Percentiles rank a stretch among this genome's conserved stretches.
These are phyloP conservation scores for Warburgia ugandensis DNA, from an alignment of 164 flowering plant species.

Conservation along the genomic window DNA sequence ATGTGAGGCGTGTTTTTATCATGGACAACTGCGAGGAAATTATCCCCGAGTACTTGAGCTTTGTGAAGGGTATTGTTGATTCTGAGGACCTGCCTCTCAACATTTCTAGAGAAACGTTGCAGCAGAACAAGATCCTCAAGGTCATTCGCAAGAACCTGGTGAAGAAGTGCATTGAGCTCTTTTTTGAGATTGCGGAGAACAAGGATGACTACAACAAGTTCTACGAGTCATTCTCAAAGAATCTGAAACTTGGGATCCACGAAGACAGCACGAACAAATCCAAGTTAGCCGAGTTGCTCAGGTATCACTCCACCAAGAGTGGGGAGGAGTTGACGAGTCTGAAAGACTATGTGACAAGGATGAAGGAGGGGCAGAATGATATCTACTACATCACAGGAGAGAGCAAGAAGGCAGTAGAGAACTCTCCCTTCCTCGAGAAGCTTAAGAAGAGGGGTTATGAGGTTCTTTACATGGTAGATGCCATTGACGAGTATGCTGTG, in stretches of 20 bases:
- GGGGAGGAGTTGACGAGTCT: conserved; percentile 69
- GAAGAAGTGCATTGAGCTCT: conserved; percentile 72
- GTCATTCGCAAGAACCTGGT: conserved; percentile 66
- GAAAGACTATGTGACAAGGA: conserved; percentile 66
- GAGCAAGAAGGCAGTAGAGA: conserved; percentile 68
- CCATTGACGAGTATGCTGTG: conserved; percentile 66
- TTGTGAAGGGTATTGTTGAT: conserved; percentile 55
- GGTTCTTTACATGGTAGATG: conserved; percentile 64
- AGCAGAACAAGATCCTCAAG: conserved; percentile 67
- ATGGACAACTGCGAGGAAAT: conserved; percentile 64
- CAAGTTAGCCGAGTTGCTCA: conserved; percentile 51
- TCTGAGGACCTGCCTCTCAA: conserved; percentile 61
- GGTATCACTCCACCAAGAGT: conserved; percentile 57
- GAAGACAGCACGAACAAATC: conserved; percentile 55
- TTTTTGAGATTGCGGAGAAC: conserved; percentile 56
- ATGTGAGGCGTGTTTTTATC: conserved; percentile 52
- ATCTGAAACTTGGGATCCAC: conserved; percentile 61
- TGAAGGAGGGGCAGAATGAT: conserved; percentile 67
- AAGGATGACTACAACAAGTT: conserved; percentile 57
- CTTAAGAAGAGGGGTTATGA: conserved; percentile 63
- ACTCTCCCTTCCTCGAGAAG: conserved; percentile 60
- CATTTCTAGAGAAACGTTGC: conserved; percentile 59
- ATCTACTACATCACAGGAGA: conserved; percentile 67
- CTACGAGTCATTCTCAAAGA: conserved; percentile 56
- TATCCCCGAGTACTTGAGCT: conserved; percentile 51